Evolutionary conservation across 108 stramenopile genomes (phyloP).

Genomic region (Seminavis robusta): DNA sequence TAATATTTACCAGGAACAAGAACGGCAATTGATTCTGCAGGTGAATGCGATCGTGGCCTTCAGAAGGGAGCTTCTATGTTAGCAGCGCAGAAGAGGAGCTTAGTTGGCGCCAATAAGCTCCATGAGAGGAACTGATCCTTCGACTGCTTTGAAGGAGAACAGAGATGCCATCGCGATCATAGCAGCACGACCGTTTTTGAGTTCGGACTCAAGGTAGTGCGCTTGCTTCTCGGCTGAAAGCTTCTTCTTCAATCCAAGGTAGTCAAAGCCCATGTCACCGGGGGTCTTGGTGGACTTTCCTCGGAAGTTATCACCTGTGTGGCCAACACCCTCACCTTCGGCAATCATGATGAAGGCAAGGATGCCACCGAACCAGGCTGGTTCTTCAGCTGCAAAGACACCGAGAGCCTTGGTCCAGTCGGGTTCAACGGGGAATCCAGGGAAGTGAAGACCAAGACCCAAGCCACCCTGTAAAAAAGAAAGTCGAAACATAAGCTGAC

Average conservation of each 20-base stretch:
- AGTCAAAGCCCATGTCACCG: slow-evolving; percentile 82
- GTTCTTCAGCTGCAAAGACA: slow-evolving; percentile 75
- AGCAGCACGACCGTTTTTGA: slow-evolving; percentile 83
- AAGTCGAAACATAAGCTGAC: background rate
- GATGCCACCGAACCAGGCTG: slow-evolving; percentile 68
- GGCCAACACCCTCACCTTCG: slow-evolving; percentile 86
- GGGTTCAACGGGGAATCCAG: slow-evolving; percentile 70
- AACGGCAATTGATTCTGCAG: no score
- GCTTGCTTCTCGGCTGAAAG: slow-evolving; percentile 49
- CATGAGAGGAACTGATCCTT: slow-evolving; percentile 89
- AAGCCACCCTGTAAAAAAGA: slow-evolving; percentile 36
- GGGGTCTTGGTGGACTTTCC: slow-evolving; percentile 83
- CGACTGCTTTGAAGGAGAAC: slow-evolving; percentile 78
- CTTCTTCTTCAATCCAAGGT: slow-evolving; percentile 70
- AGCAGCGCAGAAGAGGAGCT: slow-evolving; percentile 15
- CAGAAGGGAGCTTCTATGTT: background rate
- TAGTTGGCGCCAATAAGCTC: slow-evolving; percentile 76
- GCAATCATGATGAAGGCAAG: slow-evolving; percentile 72
- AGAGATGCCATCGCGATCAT: slow-evolving; percentile 93
- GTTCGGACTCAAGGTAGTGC: slow-evolving; percentile 81
- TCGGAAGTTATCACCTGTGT: slow-evolving; percentile 88
- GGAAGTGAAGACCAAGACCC: slow-evolving; percentile 85
- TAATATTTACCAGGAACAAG: no score
- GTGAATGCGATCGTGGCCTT: no score
- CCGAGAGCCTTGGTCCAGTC: slow-evolving; percentile 87